A percentile compares a stretch with the other conserved stretches of the same genome.
Evolutionary conservation across 2,329 filamentous ascomycete species (phyloP).

Genomic region (Colletotrichum eleusines): DNA sequence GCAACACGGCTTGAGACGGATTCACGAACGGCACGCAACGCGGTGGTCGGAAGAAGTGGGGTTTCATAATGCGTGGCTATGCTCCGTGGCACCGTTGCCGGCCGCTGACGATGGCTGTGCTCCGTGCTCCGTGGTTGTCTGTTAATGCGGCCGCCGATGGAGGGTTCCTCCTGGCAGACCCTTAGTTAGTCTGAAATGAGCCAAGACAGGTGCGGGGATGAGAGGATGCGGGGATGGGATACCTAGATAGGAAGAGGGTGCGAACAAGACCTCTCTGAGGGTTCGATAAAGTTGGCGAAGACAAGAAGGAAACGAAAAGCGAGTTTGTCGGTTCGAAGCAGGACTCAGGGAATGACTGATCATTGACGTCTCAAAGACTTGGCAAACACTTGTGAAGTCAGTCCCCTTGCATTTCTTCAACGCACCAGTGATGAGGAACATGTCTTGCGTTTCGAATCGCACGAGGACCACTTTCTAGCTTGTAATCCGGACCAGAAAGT

Average conservation of each 20-base stretch:
- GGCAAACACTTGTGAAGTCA: conserved; percentile 16
- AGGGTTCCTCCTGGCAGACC: not conserved
- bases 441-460: not conserved
- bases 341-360: conserved; percentile 11
- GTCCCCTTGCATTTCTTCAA: too few species aligned
- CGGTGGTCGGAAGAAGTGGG: conserved; percentile 48
- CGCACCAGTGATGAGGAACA: too few species aligned
- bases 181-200: too few species aligned
- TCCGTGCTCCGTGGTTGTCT: conserved; percentile 10
- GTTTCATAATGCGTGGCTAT: conserved; percentile 44
- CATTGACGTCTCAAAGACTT: conserved; percentile 18
- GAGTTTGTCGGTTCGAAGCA: not conserved
- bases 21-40: conserved; percentile 35
- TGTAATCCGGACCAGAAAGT: not conserved
- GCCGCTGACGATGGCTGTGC: conserved; percentile 3
- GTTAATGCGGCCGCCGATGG: not conserved
- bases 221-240: too few species aligned
- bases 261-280: not conserved
- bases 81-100: conserved; percentile 26
- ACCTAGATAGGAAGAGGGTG: not conserved
- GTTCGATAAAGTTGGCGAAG: not conserved
- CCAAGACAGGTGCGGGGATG: too few species aligned
- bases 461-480: not conserved
- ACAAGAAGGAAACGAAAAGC: not conserved
- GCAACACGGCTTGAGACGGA: conserved; percentile 37